Evolutionary conservation across 257 asterid genomes (phyloP).

Genomic region (Asclepias syriaca): DNA sequence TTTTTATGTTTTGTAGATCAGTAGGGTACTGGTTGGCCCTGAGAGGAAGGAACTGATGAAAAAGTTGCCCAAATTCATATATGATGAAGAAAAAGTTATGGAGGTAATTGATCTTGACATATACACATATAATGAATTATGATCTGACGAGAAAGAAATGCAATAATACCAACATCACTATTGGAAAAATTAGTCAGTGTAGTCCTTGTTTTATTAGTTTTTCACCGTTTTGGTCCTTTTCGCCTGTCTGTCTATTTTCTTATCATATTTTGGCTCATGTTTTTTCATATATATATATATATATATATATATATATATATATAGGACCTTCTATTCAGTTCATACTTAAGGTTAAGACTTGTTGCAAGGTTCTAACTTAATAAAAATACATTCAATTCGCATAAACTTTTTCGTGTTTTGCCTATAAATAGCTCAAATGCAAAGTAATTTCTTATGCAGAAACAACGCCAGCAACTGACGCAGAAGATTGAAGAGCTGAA

Average conservation of each 20-base stretch:
- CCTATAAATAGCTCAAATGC: not conserved
- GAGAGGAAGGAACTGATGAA: conserved; percentile 80
- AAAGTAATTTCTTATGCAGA: conserved; percentile 33
- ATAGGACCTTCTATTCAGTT: too few relatives aligned
- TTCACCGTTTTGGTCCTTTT: too few relatives aligned
- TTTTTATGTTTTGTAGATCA: conserved; percentile 43
- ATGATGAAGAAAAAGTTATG: conserved; percentile 78
- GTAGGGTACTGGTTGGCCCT: conserved; percentile 55
- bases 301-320: too few relatives aligned
- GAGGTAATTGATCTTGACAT: conserved; percentile 44
- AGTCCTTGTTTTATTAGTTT: too few relatives aligned
- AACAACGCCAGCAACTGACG: conserved; percentile 66
- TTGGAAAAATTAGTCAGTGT: too few relatives aligned
- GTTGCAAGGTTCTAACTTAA: too few relatives aligned
- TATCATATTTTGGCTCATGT: too few relatives aligned
- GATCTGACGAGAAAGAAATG: not conserved
- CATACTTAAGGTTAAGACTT: too few relatives aligned
- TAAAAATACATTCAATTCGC: not conserved
- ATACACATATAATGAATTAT: not conserved
- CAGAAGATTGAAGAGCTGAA: conserved; percentile 86
- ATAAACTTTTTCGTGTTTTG: not conserved
- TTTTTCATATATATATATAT: too few relatives aligned
- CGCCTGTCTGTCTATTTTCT: too few relatives aligned
- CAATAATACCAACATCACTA: too few relatives aligned
- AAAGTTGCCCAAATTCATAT: conserved; percentile 77